Conservation (phyloP, 1,139 yeast genomes). For the Geotrichum siamense region DNA sequence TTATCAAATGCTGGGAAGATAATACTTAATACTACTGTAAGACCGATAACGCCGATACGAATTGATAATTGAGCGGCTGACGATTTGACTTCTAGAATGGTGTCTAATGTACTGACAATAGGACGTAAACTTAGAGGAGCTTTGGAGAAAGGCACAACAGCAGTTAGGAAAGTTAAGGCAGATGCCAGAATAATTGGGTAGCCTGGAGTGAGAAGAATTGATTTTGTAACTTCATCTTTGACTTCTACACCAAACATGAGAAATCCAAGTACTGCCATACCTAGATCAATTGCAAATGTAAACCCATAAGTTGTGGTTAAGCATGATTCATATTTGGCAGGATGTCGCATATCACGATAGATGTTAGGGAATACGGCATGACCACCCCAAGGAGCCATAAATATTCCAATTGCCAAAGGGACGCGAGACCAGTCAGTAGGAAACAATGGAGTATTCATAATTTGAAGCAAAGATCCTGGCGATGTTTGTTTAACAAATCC, state of each 20-base stretch:
- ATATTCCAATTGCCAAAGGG: conserved; percentile 60
- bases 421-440: conserved; percentile 47
- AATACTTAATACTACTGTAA: conserved; percentile 48
- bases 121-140: conserved; percentile 87
- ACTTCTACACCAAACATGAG: conserved; percentile 77
- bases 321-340: conserved; percentile 46
- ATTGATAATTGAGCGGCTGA: conserved; percentile 27
- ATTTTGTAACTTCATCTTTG: conserved; percentile 77
- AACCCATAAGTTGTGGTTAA: conserved; percentile 53
- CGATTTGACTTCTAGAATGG: conserved; percentile 36
- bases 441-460: conserved; percentile 41
- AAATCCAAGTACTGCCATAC: conserved; percentile 76
- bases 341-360: conserved; percentile 77
- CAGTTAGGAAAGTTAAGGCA: conserved; percentile 61
- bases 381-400: conserved; percentile 89
- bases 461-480: conserved; percentile 63
- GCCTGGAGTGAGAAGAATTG: conserved; percentile 59
- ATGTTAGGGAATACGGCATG: conserved; percentile 81
- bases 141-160: conserved; percentile 79
- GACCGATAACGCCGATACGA: conserved; percentile 38
- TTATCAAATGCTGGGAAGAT: conserved; percentile 71
- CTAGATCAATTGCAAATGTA: conserved; percentile 60
- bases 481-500: conserved; percentile 50
- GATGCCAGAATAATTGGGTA: conserved; percentile 64
- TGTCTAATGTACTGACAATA: conserved; percentile 62